Base-by-base conservation (phyloP, 805 yeast genomes). In the Nakazawaea siamensis region DNA sequence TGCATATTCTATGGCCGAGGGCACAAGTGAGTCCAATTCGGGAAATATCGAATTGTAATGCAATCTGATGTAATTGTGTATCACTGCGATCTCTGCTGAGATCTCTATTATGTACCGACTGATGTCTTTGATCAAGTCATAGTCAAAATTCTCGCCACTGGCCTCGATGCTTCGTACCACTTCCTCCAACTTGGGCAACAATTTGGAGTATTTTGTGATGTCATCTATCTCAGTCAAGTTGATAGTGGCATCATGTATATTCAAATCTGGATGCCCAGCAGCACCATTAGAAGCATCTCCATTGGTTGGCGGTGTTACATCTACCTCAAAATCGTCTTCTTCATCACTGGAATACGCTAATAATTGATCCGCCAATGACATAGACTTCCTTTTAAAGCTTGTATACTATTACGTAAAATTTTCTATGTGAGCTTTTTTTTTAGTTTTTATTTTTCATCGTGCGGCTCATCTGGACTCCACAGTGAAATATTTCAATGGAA, bases 31-130 rank as follows among this genome's bases (percentile, higher is more conserved):
- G 17, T 69, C 80, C 33, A 87, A 58, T 47, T 87, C 95, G 0
- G 83, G 77, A 55, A 85, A 86, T 13, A 78, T 69, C 3, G 68
- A 63, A 8, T 63, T 56, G 48, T 85, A 87, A 18, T 66, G 63
- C 1, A 65, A 49, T 31, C 64, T 70, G 24, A 80, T 55, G 34
- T 69, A 70, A 5, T 64, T 52, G 40, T 72, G 72, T 8, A 80
- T 48, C 3, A 61, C 40, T 0, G 54, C 43, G 4, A 80, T 72
- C 42, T 82, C 90, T 11, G 60, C 59, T 30, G 67, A 66, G 2
- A 82, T 63, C 5, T 73, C 66, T 9, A 67, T 65, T 0, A 77
- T 58, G n/a, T 71, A 46, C 28, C 66, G 72, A 51, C 80, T 81
- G 6, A 78, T 66, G 11, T 55, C 53, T 4, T 70, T 57, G 9